phyloP scores from a whole-genome alignment of 768 basidiomycete genomes.

The Termitomyces titanicus region DNA sequence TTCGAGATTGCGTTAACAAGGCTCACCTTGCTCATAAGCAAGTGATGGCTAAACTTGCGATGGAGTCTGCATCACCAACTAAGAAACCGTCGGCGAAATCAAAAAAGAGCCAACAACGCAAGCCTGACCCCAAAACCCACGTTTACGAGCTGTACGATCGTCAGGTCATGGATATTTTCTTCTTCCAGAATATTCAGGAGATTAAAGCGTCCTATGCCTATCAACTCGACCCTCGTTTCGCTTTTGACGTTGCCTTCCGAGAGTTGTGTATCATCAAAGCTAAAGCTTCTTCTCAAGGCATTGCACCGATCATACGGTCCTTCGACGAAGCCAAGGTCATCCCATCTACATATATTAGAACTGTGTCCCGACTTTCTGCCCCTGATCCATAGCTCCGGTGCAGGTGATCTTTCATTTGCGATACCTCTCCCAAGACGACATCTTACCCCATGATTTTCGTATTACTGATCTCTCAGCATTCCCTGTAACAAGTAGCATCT shows the following conservation, averaged over 20 bases:
- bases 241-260: constrained; percentile 50
- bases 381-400: background rate
- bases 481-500: background rate
- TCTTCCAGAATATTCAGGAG: constrained; percentile 32
- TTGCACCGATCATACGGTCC: constrained; percentile 27
- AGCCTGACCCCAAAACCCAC: constrained; percentile 21
- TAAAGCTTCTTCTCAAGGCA: constrained; percentile 28
- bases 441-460: background rate
- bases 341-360: constrained; percentile 23
- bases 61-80: constrained; percentile 4
- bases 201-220: constrained; percentile 63
- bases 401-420: background rate
- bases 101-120: constrained; percentile 14
- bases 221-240: constrained; percentile 31
- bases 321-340: constrained; percentile 40
- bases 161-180: constrained; percentile 22
- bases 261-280: constrained; percentile 58
- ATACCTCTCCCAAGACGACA: background rate
- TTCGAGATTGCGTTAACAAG: constrained; percentile 35
- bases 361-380: constrained; percentile 13
- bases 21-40: constrained; percentile 17
- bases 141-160: constrained; percentile 25
- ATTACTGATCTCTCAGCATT: background rate
- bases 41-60: constrained; percentile 1
- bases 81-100: constrained; percentile 15